phyloP scores from a whole-genome alignment of 257 asterid genomes.

The Nemophila menziesii region DNA sequence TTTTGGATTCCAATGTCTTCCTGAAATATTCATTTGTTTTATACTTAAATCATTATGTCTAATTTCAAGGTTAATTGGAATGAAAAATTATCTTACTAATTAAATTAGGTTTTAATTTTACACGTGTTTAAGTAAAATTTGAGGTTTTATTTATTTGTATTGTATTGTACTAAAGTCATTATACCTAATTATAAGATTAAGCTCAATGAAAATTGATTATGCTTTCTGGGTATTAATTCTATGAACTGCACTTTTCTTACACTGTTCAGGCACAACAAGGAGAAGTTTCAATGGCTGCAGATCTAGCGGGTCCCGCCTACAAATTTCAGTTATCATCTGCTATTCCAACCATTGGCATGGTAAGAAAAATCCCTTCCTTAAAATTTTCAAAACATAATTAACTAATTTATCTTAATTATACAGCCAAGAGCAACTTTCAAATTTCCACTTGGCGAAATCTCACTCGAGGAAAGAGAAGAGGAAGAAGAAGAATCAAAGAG shows the following conservation, averaged over 20 bases:
- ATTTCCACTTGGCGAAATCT: conserved; percentile 80
- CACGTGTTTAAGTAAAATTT: neutral
- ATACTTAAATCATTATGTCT: too few relatives aligned
- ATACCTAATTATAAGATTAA: neutral
- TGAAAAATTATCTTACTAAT: too few relatives aligned
- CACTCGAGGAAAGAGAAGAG: conserved; percentile 59
- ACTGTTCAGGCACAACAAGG: conserved; percentile 64
- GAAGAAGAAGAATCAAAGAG: conserved; percentile 52
- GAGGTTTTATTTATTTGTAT: neutral
- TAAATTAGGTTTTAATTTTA: neutral
- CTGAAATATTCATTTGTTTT: too few relatives aligned
- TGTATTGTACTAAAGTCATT: too few relatives aligned
- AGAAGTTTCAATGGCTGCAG: conserved; percentile 69
- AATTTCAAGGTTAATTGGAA: too few relatives aligned
- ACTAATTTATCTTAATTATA: conserved; percentile 8
- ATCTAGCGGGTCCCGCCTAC: conserved; percentile 66
- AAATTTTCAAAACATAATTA: neutral
- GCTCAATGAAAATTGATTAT: too few relatives aligned
- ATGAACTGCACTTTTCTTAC: conserved; percentile 9
- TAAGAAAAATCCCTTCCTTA: conserved; percentile 17
- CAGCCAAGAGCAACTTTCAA: conserved; percentile 79
- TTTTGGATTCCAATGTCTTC: too few relatives aligned
- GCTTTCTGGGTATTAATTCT: conserved; percentile 1
- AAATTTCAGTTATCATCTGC: conserved; percentile 55
- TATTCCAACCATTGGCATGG: conserved; percentile 70